Evolutionary conservation across 2,329 filamentous ascomycete species (phyloP).

Genomic region (Oidium heveae): DNA sequence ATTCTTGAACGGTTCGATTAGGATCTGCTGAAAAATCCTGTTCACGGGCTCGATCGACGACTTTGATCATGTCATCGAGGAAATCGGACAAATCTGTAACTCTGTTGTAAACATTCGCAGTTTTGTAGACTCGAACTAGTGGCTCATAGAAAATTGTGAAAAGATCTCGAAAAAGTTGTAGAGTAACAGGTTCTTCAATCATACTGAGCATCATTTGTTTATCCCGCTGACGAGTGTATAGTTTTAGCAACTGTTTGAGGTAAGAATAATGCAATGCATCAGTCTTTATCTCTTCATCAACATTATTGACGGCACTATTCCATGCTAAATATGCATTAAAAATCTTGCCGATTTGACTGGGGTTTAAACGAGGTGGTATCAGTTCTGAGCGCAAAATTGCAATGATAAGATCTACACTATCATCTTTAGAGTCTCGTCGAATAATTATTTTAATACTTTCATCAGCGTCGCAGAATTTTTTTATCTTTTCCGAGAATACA

Average conservation of each 20-base stretch:
- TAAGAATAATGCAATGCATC: conserved; percentile 84
- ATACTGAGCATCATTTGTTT: conserved; percentile 93
- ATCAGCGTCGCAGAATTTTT: conserved; percentile 49
- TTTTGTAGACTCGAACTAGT: conserved; percentile 90
- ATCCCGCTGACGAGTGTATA: conserved; percentile 74
- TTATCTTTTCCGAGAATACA: conserved; percentile 56
- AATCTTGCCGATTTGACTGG: conserved; percentile 56
- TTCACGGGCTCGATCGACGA: conserved; percentile 38
- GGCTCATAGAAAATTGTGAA: conserved; percentile 99
- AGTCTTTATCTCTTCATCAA: conserved; percentile 68
- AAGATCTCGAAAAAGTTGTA: conserved; percentile 85
- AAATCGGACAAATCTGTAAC: conserved; percentile 92
- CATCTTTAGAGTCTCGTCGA: conserved; percentile 42
- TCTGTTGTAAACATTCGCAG: conserved; percentile 89
- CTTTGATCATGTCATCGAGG: conserved; percentile 69
- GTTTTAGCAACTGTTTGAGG: conserved; percentile 80
- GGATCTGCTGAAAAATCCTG: conserved; percentile 81
- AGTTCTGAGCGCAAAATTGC: conserved; percentile 59
- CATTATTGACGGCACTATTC: conserved; percentile 78
- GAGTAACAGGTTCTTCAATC: conserved; percentile 88
- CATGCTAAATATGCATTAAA: conserved; percentile 94
- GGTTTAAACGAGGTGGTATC: conserved; percentile 42
- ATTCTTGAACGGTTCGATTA: conserved; percentile 93
- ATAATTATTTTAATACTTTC: conserved; percentile 53
- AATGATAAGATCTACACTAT: conserved; percentile 67